These are phyloP conservation scores for Tylopilus rubrobrunneus DNA, from an alignment of 768 basidiomycete genomes.

Conservation along the genomic window DNA sequence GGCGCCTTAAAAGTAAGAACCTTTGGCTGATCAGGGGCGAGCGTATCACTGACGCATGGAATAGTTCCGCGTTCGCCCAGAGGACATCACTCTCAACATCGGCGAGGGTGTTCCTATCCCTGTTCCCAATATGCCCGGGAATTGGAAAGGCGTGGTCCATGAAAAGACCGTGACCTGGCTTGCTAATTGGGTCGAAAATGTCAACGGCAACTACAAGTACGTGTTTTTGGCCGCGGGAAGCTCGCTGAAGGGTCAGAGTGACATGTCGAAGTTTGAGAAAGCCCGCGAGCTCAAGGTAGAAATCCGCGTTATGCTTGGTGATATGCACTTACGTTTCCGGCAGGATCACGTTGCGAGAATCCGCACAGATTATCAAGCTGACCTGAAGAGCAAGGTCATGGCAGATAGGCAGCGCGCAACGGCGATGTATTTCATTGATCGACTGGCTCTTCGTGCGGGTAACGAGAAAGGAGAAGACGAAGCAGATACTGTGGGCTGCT, in stretches of 20 bases:
- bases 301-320: neutral
- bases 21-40: neutral
- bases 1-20: slow-evolving; percentile 81
- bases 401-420: slow-evolving; percentile 96
- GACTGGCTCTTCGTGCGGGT: slow-evolving; percentile 93
- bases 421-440: slow-evolving; percentile 98
- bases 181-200: slow-evolving; percentile 98
- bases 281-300: slow-evolving; percentile 89
- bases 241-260: slow-evolving; percentile 96
- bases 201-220: slow-evolving; percentile 94
- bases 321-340: slow-evolving; percentile 3
- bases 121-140: slow-evolving; percentile 85
- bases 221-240: slow-evolving; percentile 98
- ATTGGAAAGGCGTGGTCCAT: slow-evolving; percentile 85
- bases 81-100: slow-evolving; percentile 96
- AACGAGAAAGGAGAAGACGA: slow-evolving; percentile 99
- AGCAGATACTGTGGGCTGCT: slow-evolving; percentile 98
- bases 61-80: slow-evolving; percentile 84
- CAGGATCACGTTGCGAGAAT: slow-evolving; percentile 91
- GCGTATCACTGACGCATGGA: slow-evolving; percentile 6
- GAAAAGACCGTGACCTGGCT: slow-evolving; percentile 99
- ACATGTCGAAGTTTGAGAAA: slow-evolving; percentile 97
- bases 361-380: slow-evolving; percentile 79
- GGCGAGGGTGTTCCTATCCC: slow-evolving; percentile 73
- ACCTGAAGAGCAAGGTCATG: slow-evolving; percentile 89